Conservation (phyloP, 768 basidiomycete species). For the Termitomyces eurrhizus region DNA sequence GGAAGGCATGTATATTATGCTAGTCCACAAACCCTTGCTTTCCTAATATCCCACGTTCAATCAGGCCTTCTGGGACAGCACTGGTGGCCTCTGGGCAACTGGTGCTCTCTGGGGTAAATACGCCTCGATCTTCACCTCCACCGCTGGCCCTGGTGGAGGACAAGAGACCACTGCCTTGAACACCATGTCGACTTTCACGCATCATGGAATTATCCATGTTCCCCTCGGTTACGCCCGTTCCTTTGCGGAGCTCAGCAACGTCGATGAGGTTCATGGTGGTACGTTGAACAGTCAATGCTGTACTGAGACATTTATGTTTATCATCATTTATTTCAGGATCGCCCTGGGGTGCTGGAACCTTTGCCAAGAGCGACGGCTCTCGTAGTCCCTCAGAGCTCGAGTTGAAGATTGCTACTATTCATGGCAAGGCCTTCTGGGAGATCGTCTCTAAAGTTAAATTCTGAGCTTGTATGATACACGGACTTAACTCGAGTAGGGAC, state of each 20-base stretch:
- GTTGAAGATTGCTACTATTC: conserved; percentile 50
- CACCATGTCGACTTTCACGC: conserved; percentile 54
- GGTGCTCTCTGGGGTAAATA: conserved; percentile 72
- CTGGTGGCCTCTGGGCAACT: conserved; percentile 58
- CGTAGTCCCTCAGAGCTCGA: conserved; percentile 60
- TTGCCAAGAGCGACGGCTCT: conserved; percentile 49
- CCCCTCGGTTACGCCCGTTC: conserved; percentile 66
- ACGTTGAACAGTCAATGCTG: conserved; percentile 18
- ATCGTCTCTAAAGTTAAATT: conserved; percentile 39
- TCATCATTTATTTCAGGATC: conserved; percentile 41
- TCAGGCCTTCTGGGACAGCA: conserved; percentile 77
- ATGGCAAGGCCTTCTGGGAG: conserved; percentile 56
- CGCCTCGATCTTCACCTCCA: conserved; percentile 70
- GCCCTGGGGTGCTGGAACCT: conserved; percentile 79
- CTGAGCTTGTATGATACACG: neutral
- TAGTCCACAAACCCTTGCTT: neutral
- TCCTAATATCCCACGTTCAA: neutral
- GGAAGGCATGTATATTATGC: conserved; percentile 46
- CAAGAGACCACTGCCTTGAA: conserved; percentile 60
- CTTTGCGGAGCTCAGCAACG: conserved; percentile 34
- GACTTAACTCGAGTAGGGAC: no score
- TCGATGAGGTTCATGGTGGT: conserved; percentile 61
- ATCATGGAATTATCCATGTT: conserved; percentile 72
- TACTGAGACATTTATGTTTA: neutral
- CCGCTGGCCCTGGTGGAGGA: conserved; percentile 75